phyloP scores from a whole-genome alignment of 257 asterid species.

The Solanum sitiens region DNA sequence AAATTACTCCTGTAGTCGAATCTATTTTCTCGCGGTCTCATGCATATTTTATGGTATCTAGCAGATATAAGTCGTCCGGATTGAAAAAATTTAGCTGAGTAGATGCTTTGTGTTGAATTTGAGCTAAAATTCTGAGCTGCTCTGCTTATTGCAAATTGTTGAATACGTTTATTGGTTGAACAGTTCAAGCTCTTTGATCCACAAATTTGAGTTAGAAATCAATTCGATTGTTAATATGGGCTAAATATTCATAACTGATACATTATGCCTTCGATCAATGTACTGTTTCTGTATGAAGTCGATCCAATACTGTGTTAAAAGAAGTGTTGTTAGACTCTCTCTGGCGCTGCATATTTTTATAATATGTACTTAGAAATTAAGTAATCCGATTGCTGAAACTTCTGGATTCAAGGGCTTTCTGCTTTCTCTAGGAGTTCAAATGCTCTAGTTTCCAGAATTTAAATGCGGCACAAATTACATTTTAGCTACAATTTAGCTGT shows the following conservation, averaged over 20 bases:
- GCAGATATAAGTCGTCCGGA: neutral
- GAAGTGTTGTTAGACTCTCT: neutral
- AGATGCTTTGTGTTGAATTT: neutral
- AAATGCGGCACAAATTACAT: neutral
- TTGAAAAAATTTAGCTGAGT: neutral
- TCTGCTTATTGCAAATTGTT: neutral
- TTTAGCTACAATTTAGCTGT: neutral
- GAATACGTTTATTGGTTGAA: neutral
- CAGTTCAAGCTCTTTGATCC: neutral
- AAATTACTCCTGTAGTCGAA: neutral
- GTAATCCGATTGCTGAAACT: neutral
- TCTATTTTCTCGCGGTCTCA: neutral
- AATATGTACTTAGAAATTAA: neutral
- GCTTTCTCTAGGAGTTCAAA: neutral
- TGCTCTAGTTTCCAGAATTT: neutral
- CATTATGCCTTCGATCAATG: neutral
- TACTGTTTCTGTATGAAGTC: neutral
- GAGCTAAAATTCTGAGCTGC: neutral
- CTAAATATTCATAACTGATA: neutral
- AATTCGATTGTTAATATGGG: neutral
- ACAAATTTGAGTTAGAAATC: neutral
- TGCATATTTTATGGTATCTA: neutral
- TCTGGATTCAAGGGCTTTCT: neutral
- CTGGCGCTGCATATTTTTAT: neutral
- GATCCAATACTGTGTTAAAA: neutral